These are phyloP conservation scores for Farysia itapuensis DNA, from an alignment of 1,284 basidiomycete genomes.

Conservation along the genomic window DNA sequence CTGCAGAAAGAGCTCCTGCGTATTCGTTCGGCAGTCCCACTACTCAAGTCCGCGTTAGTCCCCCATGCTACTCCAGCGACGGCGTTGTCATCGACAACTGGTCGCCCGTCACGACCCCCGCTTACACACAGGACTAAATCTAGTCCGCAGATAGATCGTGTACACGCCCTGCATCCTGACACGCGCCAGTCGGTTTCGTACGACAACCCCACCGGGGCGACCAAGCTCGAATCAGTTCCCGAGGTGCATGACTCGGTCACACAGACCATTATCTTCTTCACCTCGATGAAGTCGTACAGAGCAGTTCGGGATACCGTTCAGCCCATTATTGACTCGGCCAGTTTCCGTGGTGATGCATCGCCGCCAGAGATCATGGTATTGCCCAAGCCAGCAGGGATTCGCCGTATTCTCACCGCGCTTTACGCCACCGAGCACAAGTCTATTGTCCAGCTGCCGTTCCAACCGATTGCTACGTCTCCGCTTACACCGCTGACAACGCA, in stretches of 20 bases:
- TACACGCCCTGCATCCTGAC: conserved; percentile 14
- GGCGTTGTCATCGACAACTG: background rate
- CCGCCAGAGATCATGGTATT: conserved; percentile 48
- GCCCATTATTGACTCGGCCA: conserved; percentile 43
- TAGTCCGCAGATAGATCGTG: conserved; percentile 33
- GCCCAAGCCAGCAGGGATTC: conserved; percentile 38
- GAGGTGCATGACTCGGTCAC: conserved; percentile 26
- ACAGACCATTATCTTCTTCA: conserved; percentile 48
- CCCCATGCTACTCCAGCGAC: conserved; percentile 4
- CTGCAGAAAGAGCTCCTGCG: conserved; percentile 44
- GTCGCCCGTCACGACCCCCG: conserved; percentile 5
- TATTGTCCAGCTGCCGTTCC: conserved; percentile 85
- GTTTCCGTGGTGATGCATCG: conserved; percentile 20
- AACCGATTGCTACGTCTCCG: conserved; percentile 87
- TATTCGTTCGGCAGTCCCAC: conserved; percentile 40
- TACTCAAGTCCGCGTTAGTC: conserved; percentile 32
- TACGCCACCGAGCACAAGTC: conserved; percentile 40
- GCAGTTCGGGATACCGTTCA: conserved; percentile 35
- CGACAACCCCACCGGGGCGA: conserved; percentile 1
- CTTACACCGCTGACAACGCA: conserved; percentile 46
- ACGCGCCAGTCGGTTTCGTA: conserved; percentile 8
- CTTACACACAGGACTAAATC: conserved; percentile 37
- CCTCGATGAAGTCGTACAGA: conserved; percentile 39
- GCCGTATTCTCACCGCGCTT: conserved; percentile 40
- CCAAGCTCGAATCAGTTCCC: background rate